Evolutionary conservation across 768 basidiomycete genomes (phyloP).

Genomic region (Phaeotremella skinneri): DNA sequence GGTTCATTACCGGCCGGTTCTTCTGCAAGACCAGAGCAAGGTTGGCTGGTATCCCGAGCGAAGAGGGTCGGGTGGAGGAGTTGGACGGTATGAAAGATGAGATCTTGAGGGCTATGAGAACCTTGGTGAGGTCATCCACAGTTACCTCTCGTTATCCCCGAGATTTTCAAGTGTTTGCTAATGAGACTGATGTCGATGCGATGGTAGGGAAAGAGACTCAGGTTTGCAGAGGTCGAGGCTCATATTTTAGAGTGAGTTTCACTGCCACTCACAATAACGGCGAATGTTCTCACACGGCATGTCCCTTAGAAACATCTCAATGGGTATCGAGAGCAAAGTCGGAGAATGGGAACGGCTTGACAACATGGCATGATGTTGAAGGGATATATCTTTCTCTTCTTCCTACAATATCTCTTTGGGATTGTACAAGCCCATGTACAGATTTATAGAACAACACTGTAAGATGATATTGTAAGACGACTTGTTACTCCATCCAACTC

Average conservation of each 20-base stretch:
- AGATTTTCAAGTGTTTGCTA: neutral
- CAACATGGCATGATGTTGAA: neutral
- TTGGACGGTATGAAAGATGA: constrained; percentile 7
- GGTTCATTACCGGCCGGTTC: constrained; percentile 10
- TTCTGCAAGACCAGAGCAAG: neutral
- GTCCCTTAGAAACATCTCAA: neutral
- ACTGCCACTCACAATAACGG: neutral
- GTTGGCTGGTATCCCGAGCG: neutral
- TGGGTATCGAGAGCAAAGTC: neutral
- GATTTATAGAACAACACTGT: too few relatives aligned
- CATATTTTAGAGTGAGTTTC: constrained; percentile 14
- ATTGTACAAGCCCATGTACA: too few relatives aligned
- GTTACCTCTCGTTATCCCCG: neutral
- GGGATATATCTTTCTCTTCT: too few relatives aligned
- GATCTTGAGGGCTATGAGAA: constrained; percentile 5
- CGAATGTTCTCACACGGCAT: neutral
- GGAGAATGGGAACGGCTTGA: constrained; percentile 2
- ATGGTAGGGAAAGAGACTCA: constrained; percentile 9
- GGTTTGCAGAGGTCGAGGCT: constrained; percentile 2
- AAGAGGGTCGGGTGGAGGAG: constrained; percentile 6
- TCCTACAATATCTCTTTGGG: too few relatives aligned
- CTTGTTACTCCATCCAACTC: too few relatives aligned
- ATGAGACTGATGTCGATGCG: neutral
- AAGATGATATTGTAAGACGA: too few relatives aligned
- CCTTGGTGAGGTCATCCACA: constrained; percentile 15